Conservation (phyloP, 305 asterid genomes). For the Vinca major region DNA sequence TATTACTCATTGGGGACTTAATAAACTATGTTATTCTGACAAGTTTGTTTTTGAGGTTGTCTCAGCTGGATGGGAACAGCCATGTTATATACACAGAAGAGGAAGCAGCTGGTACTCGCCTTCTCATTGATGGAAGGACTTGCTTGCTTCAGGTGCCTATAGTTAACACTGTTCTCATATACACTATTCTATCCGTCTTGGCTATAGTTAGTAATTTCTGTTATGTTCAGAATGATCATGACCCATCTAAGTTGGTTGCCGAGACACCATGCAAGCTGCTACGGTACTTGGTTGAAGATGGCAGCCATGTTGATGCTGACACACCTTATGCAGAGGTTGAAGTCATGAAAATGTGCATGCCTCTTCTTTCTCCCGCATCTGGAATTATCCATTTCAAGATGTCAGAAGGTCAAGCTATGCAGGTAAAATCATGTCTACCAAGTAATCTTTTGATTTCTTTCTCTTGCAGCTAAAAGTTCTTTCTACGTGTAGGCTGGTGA, state of each 20-base stretch:
- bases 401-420: slow-evolving; percentile 99
- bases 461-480: slow-evolving; percentile 11
- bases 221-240: slow-evolving; percentile 81
- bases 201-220: neutral
- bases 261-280: slow-evolving; percentile 98
- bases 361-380: slow-evolving; percentile 96
- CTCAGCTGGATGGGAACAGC: slow-evolving; percentile 91
- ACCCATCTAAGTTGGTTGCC: slow-evolving; percentile 90
- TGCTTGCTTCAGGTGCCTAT: slow-evolving; percentile 60
- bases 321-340: slow-evolving; percentile 94
- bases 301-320: slow-evolving; percentile 88
- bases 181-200: neutral
- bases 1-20: neutral
- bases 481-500: slow-evolving; percentile 64
- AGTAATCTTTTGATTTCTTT: slow-evolving; percentile 14
- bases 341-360: slow-evolving; percentile 99
- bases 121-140: slow-evolving; percentile 96
- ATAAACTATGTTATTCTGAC: neutral
- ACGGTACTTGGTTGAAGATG: slow-evolving; percentile 66
- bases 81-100: slow-evolving; percentile 94
- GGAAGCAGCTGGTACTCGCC: slow-evolving; percentile 99
- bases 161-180: neutral
- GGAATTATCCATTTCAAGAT: slow-evolving; percentile 67
- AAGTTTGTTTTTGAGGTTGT: slow-evolving; percentile 19
- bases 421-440: slow-evolving; percentile 38